These are phyloP conservation scores for Panicum virgatum DNA, from an alignment of 202 grass and related monocot genomes.

Conservation along the genomic window DNA sequence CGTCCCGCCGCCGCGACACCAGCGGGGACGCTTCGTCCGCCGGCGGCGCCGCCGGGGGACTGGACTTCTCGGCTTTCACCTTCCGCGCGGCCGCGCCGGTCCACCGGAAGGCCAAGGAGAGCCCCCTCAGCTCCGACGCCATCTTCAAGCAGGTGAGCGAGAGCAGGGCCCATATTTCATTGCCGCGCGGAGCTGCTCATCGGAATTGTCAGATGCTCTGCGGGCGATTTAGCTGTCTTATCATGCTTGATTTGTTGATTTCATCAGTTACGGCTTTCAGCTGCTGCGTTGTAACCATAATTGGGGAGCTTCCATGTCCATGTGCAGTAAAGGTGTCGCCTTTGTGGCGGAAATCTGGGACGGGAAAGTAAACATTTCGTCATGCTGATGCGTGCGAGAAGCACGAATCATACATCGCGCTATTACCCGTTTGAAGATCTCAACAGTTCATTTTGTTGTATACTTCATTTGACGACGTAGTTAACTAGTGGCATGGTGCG, in stretches of 20 bases:
- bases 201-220: background rate
- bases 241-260: background rate
- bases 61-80: conserved; percentile 36
- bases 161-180: background rate
- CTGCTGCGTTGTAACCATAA: background rate
- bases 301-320: background rate
- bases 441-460: background rate
- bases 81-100: conserved; percentile 71
- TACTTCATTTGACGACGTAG: background rate
- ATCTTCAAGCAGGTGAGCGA: conserved; percentile 85
- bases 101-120: conserved; percentile 68
- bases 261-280: background rate
- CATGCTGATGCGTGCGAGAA: background rate
- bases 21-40: conserved; percentile 13
- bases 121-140: conserved; percentile 72
- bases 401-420: background rate
- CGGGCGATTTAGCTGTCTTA: background rate
- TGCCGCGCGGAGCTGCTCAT: background rate
- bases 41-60: background rate
- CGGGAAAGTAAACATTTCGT: background rate
- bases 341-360: conserved; percentile 21
- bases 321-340: background rate
- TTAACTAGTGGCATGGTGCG: background rate
- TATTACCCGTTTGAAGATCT: background rate
- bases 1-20: conserved; percentile 32